A percentile compares a stretch with the other conserved stretches of the same genome.
These are phyloP conservation scores for Kwoniella shivajii DNA, from an alignment of 1,284 basidiomycete genomes.

Conservation along the genomic window DNA sequence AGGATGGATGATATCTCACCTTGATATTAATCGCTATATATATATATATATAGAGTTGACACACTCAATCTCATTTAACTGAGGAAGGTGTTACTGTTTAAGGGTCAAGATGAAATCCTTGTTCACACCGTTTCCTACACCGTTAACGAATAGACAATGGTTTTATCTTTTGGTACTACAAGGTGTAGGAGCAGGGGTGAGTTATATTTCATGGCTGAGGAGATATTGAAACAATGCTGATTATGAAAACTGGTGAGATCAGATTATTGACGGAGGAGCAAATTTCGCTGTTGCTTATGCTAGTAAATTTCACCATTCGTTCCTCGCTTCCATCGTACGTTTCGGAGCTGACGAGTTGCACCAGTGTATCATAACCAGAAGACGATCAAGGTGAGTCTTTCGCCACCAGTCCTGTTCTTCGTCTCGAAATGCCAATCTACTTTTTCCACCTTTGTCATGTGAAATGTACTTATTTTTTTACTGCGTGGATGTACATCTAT, in stretches of 20 bases:
- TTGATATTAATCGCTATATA: too few relatives aligned
- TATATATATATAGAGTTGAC: too few relatives aligned
- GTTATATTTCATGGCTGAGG: slow-evolving; percentile 1
- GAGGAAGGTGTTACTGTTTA: too few relatives aligned
- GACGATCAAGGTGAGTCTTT: slow-evolving; percentile 20
- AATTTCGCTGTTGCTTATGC: slow-evolving; percentile 54
- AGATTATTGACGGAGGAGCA: slow-evolving; percentile 49
- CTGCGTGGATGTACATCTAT: neutral
- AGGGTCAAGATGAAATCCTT: slow-evolving; percentile 35
- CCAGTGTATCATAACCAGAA: slow-evolving; percentile 48
- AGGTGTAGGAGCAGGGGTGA: slow-evolving; percentile 42
- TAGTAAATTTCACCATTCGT: slow-evolving; percentile 27
- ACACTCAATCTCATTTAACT: too few relatives aligned
- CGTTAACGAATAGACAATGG: slow-evolving; percentile 45
- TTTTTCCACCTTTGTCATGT: neutral
- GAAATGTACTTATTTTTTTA: neutral
- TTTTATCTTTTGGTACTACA: slow-evolving; percentile 49
- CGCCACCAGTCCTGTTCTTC: neutral
- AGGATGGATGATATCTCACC: too few relatives aligned
- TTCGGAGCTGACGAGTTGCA: neutral
- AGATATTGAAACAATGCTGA: too few relatives aligned
- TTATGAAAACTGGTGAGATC: neutral
- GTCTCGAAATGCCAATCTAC: neutral
- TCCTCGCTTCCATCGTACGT: neutral
- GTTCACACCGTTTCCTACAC: slow-evolving; percentile 51